Conservation (phyloP, 2,329 filamentous ascomycete genomes). For the Alternaria arbusti region DNA sequence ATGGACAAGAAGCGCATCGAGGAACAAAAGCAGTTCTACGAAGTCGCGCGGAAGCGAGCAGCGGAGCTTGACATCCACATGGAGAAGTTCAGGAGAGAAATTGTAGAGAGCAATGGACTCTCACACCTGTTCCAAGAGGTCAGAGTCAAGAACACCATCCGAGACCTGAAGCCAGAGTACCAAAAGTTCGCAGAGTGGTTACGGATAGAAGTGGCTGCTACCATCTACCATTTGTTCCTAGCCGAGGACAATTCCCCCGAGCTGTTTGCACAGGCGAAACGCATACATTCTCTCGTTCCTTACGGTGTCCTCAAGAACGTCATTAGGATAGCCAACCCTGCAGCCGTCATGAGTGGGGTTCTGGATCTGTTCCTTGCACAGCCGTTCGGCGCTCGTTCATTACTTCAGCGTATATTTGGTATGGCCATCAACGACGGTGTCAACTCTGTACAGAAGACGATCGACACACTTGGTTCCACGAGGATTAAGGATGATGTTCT, state of each 20-base stretch:
- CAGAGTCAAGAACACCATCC: conserved; percentile 84
- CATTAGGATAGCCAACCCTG: conserved; percentile 94
- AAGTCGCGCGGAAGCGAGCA: conserved; percentile 88
- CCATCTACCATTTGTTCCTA: conserved; percentile 94
- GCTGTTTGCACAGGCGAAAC: conserved; percentile 89
- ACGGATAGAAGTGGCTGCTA: conserved; percentile 94
- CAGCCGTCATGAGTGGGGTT: conserved; percentile 94
- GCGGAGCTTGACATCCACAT: conserved; percentile 96
- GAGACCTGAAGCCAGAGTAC: conserved; percentile 90
- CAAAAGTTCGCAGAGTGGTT: conserved; percentile 99
- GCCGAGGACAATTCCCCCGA: conserved; percentile 98
- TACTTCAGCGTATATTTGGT: conserved; percentile 94
- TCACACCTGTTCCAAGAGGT: conserved; percentile 94
- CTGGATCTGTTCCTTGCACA: conserved; percentile 95
- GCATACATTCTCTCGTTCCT: conserved; percentile 92
- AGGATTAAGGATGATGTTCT: conserved; percentile 85
- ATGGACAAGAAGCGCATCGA: conserved; percentile 89
- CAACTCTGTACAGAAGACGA: conserved; percentile 81
- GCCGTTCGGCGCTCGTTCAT: conserved; percentile 85
- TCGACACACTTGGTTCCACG: conserved; percentile 71
- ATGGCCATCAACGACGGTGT: conserved; percentile 92
- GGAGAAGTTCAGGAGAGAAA: conserved; percentile 76
- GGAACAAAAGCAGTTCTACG: conserved; percentile 93
- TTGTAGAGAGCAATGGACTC: conserved; percentile 80
- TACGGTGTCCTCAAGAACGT: conserved; percentile 96